phyloP scores from a whole-genome alignment of 495 filamentous ascomycete species.

The Annulohypoxylon stygium region DNA sequence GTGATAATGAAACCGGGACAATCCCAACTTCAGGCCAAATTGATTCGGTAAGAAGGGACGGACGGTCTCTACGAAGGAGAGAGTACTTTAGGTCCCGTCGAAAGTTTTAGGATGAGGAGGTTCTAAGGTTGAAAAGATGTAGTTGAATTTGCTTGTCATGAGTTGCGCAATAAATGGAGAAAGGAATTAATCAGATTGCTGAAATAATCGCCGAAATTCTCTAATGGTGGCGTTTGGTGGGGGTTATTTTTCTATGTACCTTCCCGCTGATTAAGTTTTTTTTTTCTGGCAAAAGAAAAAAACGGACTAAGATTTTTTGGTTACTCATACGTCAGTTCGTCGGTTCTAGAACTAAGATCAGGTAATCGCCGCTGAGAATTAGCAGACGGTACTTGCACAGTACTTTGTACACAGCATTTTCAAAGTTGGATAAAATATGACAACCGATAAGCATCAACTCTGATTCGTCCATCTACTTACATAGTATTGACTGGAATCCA shows the following conservation, averaged over 20 bases:
- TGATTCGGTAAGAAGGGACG: not conserved
- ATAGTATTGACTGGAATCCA: not conserved
- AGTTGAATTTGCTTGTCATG: conserved; percentile 19
- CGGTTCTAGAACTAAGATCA: conserved; percentile 34
- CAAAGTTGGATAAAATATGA: not conserved
- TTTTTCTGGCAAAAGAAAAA: conserved; percentile 27
- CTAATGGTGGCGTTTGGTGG: conserved; percentile 43
- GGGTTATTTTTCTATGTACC: conserved; percentile 36
- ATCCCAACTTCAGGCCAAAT: not conserved
- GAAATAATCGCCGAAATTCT: conserved; percentile 43
- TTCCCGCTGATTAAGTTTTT: conserved; percentile 16
- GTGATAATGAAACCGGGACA: conserved; percentile 1
- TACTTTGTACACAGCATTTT: too few species aligned
- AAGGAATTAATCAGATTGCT: conserved; percentile 38
- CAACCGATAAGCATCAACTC: not conserved
- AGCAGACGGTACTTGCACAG: conserved; percentile 2
- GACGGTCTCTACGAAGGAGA: not conserved
- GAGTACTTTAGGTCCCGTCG: not conserved
- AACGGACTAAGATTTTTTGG: conserved; percentile 8
- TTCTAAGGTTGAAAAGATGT: conserved; percentile 1
- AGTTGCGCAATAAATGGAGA: conserved; percentile 3
- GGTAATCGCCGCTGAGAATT: conserved; percentile 20
- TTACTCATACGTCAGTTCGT: conserved; percentile 45
- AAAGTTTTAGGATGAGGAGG: conserved; percentile 6
- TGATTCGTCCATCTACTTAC: not conserved